Conservation (phyloP, 75 land plant species). For the Cryptomeria japonica region DNA sequence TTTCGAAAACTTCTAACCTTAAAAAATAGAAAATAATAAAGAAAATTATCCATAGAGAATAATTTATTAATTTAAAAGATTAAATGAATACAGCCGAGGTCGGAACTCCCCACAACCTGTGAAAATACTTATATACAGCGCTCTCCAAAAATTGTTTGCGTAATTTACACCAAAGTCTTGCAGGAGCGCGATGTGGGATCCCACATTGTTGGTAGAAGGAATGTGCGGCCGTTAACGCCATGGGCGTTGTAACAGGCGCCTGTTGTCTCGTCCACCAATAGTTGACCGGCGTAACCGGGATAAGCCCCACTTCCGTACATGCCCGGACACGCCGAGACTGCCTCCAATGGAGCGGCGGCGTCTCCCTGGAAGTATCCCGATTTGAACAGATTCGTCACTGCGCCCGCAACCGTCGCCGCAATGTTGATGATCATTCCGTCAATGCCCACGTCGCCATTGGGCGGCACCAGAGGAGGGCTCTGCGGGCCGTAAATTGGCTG, state of each 20-base stretch:
- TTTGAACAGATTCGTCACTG: slow-evolving; percentile 67
- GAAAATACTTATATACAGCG: too few relatives aligned
- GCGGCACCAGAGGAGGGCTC: slow-evolving; percentile 54
- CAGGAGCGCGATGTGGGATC: slow-evolving; percentile 59
- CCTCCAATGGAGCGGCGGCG: slow-evolving; percentile 54
- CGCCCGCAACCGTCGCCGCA: slow-evolving; percentile 59
- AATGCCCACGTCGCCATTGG: slow-evolving; percentile 69
- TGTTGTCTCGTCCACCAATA: slow-evolving; percentile 48
- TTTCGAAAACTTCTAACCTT: too few relatives aligned
- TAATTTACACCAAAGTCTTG: slow-evolving; percentile 23
- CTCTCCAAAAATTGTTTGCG: too few relatives aligned
- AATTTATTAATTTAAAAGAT: too few relatives aligned
- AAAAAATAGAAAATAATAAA: too few relatives aligned
- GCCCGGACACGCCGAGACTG: slow-evolving; percentile 70
- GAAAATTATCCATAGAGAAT: too few relatives aligned
- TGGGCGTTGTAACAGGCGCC: slow-evolving; percentile 77
- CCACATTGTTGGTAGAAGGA: slow-evolving; percentile 66
- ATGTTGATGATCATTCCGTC: slow-evolving; percentile 78
- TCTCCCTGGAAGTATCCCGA: slow-evolving; percentile 70
- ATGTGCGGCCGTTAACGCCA: slow-evolving; percentile 56
- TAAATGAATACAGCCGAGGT: too few relatives aligned
- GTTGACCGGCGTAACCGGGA: slow-evolving; percentile 66
- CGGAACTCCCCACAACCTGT: too few relatives aligned
- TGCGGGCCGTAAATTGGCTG: slow-evolving; percentile 69
- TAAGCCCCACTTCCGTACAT: slow-evolving; percentile 65